Percentiles rank a stretch among this genome's conserved stretches.
Conservation (phyloP, 2,329 filamentous ascomycete genomes). For the Colletotrichum chrysophilum region DNA sequence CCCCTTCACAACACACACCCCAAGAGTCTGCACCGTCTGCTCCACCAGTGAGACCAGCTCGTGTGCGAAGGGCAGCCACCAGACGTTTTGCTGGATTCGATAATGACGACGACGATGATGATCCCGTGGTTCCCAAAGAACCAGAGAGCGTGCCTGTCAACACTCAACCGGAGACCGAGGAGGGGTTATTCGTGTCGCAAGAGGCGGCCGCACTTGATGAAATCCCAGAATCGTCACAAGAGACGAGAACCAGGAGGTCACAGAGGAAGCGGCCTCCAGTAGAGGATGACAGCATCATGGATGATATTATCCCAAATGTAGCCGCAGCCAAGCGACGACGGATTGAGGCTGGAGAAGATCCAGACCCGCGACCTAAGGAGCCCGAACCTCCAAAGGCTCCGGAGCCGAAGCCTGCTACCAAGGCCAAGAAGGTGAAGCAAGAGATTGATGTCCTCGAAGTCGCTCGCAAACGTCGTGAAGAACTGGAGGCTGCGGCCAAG, state of each 20-base stretch:
- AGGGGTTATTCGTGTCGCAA: conserved; percentile 64
- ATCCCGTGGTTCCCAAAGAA: conserved; percentile 34
- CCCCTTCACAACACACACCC: conserved; percentile 1
- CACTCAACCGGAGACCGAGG: conserved; percentile 43
- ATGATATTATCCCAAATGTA: conserved; percentile 77
- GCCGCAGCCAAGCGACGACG: conserved; percentile 81
- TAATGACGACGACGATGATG: conserved; percentile 44
- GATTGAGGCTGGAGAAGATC: conserved; percentile 61
- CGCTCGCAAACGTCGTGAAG: conserved; percentile 63
- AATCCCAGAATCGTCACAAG: conserved; percentile 24
- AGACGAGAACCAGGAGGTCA: conserved; percentile 25
- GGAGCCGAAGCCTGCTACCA: conserved; percentile 30
- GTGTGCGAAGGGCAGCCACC: conserved; percentile 26
- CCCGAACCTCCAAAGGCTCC: conserved; percentile 30
- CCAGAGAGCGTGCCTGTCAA: conserved; percentile 2
- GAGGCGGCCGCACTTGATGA: conserved; percentile 26
- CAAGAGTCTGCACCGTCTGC: conserved; percentile 23
- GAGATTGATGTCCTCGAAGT: conserved; percentile 74
- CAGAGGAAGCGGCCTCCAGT: conserved; percentile 52
- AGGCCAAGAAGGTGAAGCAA: conserved; percentile 55
- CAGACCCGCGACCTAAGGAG: conserved; percentile 36
- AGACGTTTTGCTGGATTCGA: conserved; percentile 79
- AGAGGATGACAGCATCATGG: conserved; percentile 64
- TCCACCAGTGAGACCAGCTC: conserved; percentile 24
- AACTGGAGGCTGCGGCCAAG: conserved; percentile 68